These are phyloP conservation scores for Rhodotorula sp. DNA, from an alignment of 1,284 basidiomycete genomes.

Conservation along the genomic window DNA sequence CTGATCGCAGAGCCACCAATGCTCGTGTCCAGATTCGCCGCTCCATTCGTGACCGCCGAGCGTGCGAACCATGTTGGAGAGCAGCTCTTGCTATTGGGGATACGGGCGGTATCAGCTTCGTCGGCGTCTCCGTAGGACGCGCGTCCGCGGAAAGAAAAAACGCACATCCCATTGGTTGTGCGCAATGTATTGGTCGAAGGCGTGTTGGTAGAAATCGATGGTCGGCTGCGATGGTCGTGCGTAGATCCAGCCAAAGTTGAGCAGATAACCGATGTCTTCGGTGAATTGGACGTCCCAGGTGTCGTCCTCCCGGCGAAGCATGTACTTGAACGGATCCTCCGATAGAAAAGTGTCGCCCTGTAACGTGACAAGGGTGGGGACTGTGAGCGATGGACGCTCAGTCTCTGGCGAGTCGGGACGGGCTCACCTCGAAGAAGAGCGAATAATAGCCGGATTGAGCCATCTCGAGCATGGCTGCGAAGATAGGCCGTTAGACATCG, in stretches of 20 bases:
- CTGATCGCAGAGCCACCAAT: slow-evolving; percentile 11
- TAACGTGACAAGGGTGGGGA: too few relatives aligned
- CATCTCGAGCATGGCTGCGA: slow-evolving; percentile 11
- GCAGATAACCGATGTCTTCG: slow-evolving; percentile 7
- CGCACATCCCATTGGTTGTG: slow-evolving; percentile 18
- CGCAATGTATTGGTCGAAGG: neutral
- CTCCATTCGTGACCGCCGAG: neutral
- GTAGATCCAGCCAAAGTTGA: slow-evolving; percentile 19
- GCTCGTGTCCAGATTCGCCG: neutral
- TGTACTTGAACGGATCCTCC: slow-evolving; percentile 5
- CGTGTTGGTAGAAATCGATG: slow-evolving; percentile 1
- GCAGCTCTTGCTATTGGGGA: slow-evolving; percentile 1
- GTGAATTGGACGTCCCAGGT: slow-evolving; percentile 16
- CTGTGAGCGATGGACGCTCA: accelerated
- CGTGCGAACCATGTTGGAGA: neutral
- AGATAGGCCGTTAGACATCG: neutral
- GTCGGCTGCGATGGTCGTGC: neutral
- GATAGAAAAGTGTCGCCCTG: slow-evolving; percentile 20
- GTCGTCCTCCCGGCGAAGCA: slow-evolving; percentile 3
- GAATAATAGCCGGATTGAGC: slow-evolving; percentile 3
- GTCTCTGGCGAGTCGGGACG: neutral
- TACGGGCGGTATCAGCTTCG: neutral
- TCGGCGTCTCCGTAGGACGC: neutral
- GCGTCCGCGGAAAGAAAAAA: too few relatives aligned
- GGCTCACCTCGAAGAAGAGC: slow-evolving; percentile 9